Base-by-base conservation (phyloP, 805 yeast genomes). In the Teunomyces funiuensis region DNA sequence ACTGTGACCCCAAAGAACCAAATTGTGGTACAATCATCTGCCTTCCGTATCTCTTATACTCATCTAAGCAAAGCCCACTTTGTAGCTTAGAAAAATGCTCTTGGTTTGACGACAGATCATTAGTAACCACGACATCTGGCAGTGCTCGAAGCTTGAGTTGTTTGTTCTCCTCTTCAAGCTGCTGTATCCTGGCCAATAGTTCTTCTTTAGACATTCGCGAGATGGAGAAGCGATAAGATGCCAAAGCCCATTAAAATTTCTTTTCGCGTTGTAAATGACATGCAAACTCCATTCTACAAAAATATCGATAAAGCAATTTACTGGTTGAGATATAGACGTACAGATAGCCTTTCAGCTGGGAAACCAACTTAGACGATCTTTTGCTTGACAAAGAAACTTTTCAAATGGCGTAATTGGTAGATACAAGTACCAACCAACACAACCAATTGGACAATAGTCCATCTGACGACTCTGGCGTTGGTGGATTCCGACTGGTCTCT, bases 21-120 rank as follows among this genome's bases (percentile, higher is more conserved):
- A 89, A 70, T 43, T 79, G 85, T 2, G 95, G 93, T 2, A 93
- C 97, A 18, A 90, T 80, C 91, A 93, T 85, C 56, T 93, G 99
- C 40, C 99, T 75, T 3, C 99, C 98, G 61, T 93, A 93, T 27
- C 97, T 66, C 22, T 61, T 65, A 59, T 82, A 89, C 59, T 93
- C 99, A 28, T 83, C 86, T 14, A 76, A 58, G 1, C 79, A 47
- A 36, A 66, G 52, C 15, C 44, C 16, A 4, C 43, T 48, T 27
- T 42, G 53, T 1, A 45, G 31, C 18, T 29, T 36, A 3, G 44
- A 43, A 23, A n/a, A 36, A 13, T 19, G 39, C 16, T 31, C 20
- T 22, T n/a, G 17, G 15, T 13, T 14, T 6, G 26, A n/a, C 34
- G 27, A 36, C 17, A 6, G 34, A 10, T 31, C 20, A 18, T 19